A percentile compares a stretch with the other conserved stretches of the same genome.
These are phyloP conservation scores for Mikania micrantha DNA, from an alignment of 129 eudicot genomes.

Conservation along the genomic window DNA sequence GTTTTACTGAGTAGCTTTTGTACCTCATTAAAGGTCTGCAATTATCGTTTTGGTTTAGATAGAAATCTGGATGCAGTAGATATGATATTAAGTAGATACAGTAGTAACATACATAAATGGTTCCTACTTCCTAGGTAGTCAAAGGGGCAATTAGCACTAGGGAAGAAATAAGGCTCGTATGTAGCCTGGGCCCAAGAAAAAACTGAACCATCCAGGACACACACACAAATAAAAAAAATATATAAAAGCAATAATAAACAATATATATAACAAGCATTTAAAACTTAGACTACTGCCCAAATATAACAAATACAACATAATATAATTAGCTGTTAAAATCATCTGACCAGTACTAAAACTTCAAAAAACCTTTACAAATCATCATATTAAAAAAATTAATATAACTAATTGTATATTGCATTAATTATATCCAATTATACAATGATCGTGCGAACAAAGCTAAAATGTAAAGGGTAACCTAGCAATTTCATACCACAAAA, in stretches of 20 bases:
- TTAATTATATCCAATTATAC: not conserved
- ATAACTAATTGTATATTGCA: not conserved
- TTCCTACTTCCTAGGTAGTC: not conserved
- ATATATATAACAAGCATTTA: not conserved
- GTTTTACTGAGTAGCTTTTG: constrained; percentile 80
- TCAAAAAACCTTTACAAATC: not conserved
- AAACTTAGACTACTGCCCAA: not conserved
- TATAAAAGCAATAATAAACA: not conserved
- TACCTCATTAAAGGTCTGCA: constrained; percentile 87
- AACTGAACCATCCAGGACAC: too few relatives aligned
- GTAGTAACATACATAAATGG: not conserved
- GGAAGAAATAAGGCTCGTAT: not conserved
- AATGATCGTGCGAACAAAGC: not conserved
- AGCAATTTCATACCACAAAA: not conserved
- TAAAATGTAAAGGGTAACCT: not conserved
- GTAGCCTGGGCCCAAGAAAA: not conserved
- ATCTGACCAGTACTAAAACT: not conserved
- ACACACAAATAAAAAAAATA: not conserved
- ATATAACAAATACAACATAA: not conserved
- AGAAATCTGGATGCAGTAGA: constrained; percentile 10
- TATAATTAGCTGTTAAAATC: not conserved
- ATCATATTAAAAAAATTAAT: not conserved
- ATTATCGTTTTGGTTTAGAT: constrained; percentile 2
- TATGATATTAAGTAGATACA: not conserved
- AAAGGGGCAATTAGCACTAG: not conserved